These are phyloP conservation scores for Spathaspora sp. DNA, from an alignment of 1,139 yeast genomes.

Conservation along the genomic window DNA sequence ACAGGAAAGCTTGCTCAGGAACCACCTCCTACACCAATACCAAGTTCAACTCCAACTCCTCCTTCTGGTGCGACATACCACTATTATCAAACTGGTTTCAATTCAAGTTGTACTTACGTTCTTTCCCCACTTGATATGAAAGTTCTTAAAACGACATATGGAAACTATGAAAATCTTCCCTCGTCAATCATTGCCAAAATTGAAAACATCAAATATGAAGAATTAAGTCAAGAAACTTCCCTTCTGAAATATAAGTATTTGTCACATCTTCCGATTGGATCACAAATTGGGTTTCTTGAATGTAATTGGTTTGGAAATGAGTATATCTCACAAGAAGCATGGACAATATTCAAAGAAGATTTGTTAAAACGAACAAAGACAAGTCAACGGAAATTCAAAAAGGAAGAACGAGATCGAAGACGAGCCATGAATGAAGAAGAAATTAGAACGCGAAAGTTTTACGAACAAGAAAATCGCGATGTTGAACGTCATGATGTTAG, in stretches of 20 bases:
- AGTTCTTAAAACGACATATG: slow-evolving; percentile 63
- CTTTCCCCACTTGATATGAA: slow-evolving; percentile 79
- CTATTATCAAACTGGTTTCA: slow-evolving; percentile 71
- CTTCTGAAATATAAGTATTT: slow-evolving; percentile 69
- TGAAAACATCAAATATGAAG: slow-evolving; percentile 69
- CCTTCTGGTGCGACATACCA: slow-evolving; percentile 17
- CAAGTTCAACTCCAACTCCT: not conserved
- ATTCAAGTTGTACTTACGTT: slow-evolving; percentile 63
- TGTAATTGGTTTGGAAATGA: slow-evolving; percentile 69
- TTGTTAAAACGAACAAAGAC: slow-evolving; percentile 58
- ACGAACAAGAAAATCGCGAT: slow-evolving; percentile 52
- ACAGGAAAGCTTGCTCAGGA: slow-evolving; percentile 16
- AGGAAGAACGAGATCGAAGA: slow-evolving; percentile 65
- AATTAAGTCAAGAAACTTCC: slow-evolving; percentile 51
- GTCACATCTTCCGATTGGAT: slow-evolving; percentile 80
- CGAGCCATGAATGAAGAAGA: slow-evolving; percentile 67
- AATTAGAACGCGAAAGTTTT: slow-evolving; percentile 53
- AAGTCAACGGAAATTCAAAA: slow-evolving; percentile 51
- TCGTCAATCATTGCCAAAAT: slow-evolving; percentile 57
- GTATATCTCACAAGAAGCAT: slow-evolving; percentile 47
- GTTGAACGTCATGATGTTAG: slow-evolving; percentile 18
- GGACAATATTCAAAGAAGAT: slow-evolving; percentile 57
- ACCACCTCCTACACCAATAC: not conserved
- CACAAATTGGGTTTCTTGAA: slow-evolving; percentile 81
- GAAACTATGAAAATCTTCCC: slow-evolving; percentile 65